phyloP scores from a whole-genome alignment of 1,139 yeast species.

The Kurtzmaniella quercitrusa region DNA sequence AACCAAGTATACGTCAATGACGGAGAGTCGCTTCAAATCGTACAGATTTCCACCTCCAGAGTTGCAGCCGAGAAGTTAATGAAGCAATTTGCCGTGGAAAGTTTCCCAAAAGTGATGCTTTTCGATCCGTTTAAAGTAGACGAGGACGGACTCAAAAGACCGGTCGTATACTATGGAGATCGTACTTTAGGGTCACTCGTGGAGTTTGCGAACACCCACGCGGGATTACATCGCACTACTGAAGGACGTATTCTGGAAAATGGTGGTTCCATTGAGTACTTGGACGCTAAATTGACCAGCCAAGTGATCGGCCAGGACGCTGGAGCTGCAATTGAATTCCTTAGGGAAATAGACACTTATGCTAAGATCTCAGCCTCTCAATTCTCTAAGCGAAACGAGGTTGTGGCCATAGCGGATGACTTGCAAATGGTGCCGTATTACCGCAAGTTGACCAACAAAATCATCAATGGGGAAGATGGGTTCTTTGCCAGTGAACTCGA shows the following conservation, averaged over 20 bases:
- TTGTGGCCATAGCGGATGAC: slow-evolving; percentile 13
- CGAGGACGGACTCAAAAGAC: slow-evolving; percentile 38
- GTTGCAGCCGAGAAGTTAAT: slow-evolving; percentile 39
- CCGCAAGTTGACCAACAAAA: slow-evolving; percentile 45
- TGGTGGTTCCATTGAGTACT: slow-evolving; percentile 53
- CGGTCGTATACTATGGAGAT: slow-evolving; percentile 36
- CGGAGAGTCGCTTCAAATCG: slow-evolving; percentile 34
- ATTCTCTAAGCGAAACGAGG: slow-evolving; percentile 5
- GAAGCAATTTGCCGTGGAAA: slow-evolving; percentile 37
- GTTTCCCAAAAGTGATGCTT: slow-evolving; percentile 52
- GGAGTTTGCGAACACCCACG: slow-evolving; percentile 44
- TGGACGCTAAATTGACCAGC: slow-evolving; percentile 33
- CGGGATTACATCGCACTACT: slow-evolving; percentile 48
- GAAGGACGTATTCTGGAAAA: slow-evolving; percentile 44
- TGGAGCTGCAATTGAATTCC: slow-evolving; percentile 9
- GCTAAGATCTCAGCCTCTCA: background rate
- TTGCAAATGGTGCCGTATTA: slow-evolving; percentile 36
- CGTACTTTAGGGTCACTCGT: slow-evolving; percentile 43
- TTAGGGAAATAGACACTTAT: slow-evolving; percentile 8
- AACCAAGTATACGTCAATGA: slow-evolving; percentile 25
- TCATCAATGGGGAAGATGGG: slow-evolving; percentile 41
- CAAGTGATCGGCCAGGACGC: slow-evolving; percentile 12
- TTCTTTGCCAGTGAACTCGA: slow-evolving; percentile 48
- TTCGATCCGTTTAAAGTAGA: slow-evolving; percentile 28
- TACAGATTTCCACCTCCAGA: slow-evolving; percentile 44